A percentile compares a stretch with the other conserved stretches of the same genome.
These are phyloP conservation scores for Cystobasidium slooffiae DNA, from an alignment of 1,284 basidiomycete genomes.

Conservation along the genomic window DNA sequence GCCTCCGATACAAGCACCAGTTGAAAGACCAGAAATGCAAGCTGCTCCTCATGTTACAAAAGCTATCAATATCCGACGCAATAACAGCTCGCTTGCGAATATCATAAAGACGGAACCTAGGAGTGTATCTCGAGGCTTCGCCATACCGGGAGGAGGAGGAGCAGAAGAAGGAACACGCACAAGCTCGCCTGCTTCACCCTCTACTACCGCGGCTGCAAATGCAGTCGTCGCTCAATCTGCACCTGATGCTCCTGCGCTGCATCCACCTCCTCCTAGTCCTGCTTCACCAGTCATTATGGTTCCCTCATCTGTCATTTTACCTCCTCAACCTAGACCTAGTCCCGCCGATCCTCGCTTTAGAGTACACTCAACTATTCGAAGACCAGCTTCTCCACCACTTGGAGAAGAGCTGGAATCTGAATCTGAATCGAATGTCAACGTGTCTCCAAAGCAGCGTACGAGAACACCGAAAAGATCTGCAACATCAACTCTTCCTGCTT, in stretches of 20 bases:
- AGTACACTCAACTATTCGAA: slow-evolving; percentile 7
- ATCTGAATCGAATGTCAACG: neutral
- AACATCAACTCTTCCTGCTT: slow-evolving; percentile 4
- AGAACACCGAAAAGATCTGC: neutral
- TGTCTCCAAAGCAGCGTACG: neutral
- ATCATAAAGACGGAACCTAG: slow-evolving; percentile 6
- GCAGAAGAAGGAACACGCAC: neutral
- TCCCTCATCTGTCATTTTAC: slow-evolving; percentile 32
- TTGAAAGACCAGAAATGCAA: slow-evolving; percentile 9
- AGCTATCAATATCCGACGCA: slow-evolving; percentile 15
- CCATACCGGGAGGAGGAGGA: neutral
- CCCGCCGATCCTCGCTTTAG: slow-evolving; percentile 26
- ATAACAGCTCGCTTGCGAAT: slow-evolving; percentile 13
- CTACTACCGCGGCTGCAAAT: slow-evolving; percentile 9
- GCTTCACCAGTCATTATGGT: slow-evolving; percentile 25
- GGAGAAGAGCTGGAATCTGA: slow-evolving; percentile 4
- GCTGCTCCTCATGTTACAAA: slow-evolving; percentile 22
- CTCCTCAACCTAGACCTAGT: slow-evolving; percentile 33
- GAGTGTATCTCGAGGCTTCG: slow-evolving; percentile 15
- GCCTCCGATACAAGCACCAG: neutral
- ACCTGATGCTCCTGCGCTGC: neutral
- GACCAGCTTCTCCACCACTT: slow-evolving; percentile 30
- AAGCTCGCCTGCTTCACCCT: slow-evolving; percentile 2
- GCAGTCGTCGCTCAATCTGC: slow-evolving; percentile 13
- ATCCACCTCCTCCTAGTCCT: slow-evolving; percentile 40